A percentile compares a stretch with the other conserved stretches of the same genome.
phyloP scores from a whole-genome alignment of 2,329 filamentous ascomycete genomes.

The Zasmidium angulare region DNA sequence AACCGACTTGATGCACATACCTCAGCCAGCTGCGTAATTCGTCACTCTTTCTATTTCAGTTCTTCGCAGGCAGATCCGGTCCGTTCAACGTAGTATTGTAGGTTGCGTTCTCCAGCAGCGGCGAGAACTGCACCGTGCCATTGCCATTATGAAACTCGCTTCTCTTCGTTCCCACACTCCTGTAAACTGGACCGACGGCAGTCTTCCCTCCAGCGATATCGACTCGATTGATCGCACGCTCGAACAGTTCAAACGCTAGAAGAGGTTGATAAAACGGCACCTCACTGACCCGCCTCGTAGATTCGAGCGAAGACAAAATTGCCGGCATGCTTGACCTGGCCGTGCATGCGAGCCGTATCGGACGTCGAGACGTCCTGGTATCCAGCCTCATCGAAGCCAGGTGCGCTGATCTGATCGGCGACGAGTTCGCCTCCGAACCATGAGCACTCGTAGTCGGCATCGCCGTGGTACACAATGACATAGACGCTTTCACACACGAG shows the following conservation, averaged over 20 bases:
- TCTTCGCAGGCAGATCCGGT: no score
- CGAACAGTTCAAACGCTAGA: conserved; percentile 48
- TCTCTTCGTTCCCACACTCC: conserved; percentile 7
- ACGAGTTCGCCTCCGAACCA: not conserved
- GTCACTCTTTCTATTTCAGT: no score
- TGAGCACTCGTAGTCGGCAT: conserved; percentile 37
- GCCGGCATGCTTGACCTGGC: conserved; percentile 52
- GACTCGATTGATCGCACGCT: conserved; percentile 45
- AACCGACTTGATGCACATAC: no score
- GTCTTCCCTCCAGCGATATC: conserved; percentile 51
- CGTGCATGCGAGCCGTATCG: conserved; percentile 48
- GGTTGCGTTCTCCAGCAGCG: conserved; percentile 23
- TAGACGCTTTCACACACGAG: conserved; percentile 39
- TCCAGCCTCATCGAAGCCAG: conserved; percentile 33
- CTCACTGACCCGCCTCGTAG: conserved; percentile 47
- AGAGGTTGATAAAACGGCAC: conserved; percentile 53
- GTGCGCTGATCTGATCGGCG: no score
- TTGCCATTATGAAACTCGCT: conserved; percentile 38
- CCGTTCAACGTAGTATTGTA: not conserved
- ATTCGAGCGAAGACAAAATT: conserved; percentile 51
- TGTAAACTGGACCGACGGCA: conserved; percentile 37
- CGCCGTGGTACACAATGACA: conserved; percentile 44
- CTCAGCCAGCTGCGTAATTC: no score
- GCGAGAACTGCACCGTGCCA: conserved; percentile 44
- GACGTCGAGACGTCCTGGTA: conserved; percentile 46